Base-by-base conservation (phyloP, 1,284 basidiomycete species). In the Cryptococcus amylolentus region DNA sequence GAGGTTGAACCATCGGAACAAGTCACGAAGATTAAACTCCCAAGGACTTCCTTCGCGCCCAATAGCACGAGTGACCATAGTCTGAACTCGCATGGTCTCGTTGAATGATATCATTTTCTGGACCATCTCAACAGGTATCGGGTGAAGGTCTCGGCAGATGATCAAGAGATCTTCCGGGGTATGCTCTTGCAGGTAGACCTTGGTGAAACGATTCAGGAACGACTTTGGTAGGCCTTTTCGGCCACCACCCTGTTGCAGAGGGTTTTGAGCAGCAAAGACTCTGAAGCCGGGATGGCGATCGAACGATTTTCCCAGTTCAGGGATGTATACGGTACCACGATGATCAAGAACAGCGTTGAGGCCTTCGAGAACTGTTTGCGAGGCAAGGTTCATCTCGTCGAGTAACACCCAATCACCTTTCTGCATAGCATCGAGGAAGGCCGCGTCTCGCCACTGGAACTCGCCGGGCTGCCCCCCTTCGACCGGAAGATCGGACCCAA, bases 371-470 rank as follows among this genome's bases (percentile, higher is more conserved):
- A 99, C 89, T 1, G 96, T 88, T 73, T 95, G 91, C 27, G 94
- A 92, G 1, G 94, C 95, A 18, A 98, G 82, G 71, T 98, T 98
- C 94, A 98, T 98, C 77, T 99, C 96, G 77, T 99, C 96, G 7
- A 99, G 83, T 14, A 99, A 82, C 5, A 98, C 95, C 94, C 94
- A 98, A 64, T 91, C 86, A 4, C 96, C 96, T 56, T 87, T 84
- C 76, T 92, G 91, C 80, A 99, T 81, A 0, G 96, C 95, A 60
- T 84, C 85, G 51, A 99, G 81, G 73, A 99, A 99, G 50, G 97
- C 93, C 0, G 95, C 96, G 63, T 98, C 92, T 70, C 88, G 91
- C 96, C 97, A 99, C 3, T 87, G 87, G 73, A 99, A 99, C 73
- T 96, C 90, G 52, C 95, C 95, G 4, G 91, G 85, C 12, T 82